Evolutionary conservation across 805 yeast genomes (phyloP).

Genomic region (Myxozyma vanderwaltii): DNA sequence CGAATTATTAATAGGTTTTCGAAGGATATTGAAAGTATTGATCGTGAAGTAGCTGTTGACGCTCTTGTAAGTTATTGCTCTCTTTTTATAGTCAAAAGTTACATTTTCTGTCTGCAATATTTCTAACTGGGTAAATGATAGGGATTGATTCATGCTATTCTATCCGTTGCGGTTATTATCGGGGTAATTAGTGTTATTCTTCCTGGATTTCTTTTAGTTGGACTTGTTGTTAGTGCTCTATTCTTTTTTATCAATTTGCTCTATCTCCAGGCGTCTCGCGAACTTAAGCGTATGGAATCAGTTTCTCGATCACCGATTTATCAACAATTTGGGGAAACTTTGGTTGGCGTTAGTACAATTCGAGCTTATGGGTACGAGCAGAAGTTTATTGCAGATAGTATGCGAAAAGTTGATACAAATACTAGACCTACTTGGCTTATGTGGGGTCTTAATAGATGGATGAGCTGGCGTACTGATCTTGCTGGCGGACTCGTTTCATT

Average conservation of each 20-base stretch:
- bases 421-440: slow-evolving; percentile 89
- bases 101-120: slow-evolving; percentile 37
- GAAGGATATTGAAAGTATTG: slow-evolving; percentile 90
- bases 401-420: slow-evolving; percentile 77
- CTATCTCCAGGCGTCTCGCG: slow-evolving; percentile 85
- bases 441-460: slow-evolving; percentile 97
- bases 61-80: slow-evolving; percentile 76
- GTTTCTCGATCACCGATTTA: slow-evolving; percentile 91
- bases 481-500: slow-evolving; percentile 83
- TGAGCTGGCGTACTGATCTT: slow-evolving; percentile 77
- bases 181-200: slow-evolving; percentile 76
- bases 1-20: slow-evolving; percentile 96
- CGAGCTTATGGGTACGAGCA: slow-evolving; percentile 94
- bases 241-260: slow-evolving; percentile 75
- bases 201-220: slow-evolving; percentile 70
- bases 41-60: slow-evolving; percentile 84
- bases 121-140: not conserved
- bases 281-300: slow-evolving; percentile 86
- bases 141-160: slow-evolving; percentile 26
- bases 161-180: slow-evolving; percentile 61
- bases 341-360: slow-evolving; percentile 88
- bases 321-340: slow-evolving; percentile 93
- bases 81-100: slow-evolving; percentile 59
- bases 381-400: slow-evolving; percentile 77
- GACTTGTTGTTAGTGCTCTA: slow-evolving; percentile 65